These are phyloP conservation scores for Cystobasidium sp. DNA, from an alignment of 1,284 basidiomycete genomes.

Conservation along the genomic window DNA sequence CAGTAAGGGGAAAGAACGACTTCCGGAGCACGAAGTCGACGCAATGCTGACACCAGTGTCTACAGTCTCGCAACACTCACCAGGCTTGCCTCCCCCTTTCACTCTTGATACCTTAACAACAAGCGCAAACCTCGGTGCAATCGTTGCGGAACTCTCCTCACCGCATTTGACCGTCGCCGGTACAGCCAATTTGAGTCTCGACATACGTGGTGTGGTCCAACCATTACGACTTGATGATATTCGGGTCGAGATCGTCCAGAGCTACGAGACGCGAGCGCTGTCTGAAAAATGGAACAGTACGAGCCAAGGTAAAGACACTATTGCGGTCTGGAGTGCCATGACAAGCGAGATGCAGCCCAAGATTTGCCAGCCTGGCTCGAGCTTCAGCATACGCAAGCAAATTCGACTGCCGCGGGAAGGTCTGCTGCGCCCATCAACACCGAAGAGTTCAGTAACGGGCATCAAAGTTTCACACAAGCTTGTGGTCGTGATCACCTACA, in stretches of 20 bases:
- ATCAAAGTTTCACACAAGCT: slow-evolving; percentile 30
- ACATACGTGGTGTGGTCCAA: slow-evolving; percentile 3
- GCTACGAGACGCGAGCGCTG: slow-evolving; percentile 9
- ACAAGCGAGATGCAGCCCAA: neutral
- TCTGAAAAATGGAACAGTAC: slow-evolving; percentile 4
- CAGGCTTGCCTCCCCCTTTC: slow-evolving; percentile 15
- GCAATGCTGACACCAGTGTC: neutral
- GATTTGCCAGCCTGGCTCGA: slow-evolving; percentile 16
- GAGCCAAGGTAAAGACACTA: slow-evolving; percentile 5
- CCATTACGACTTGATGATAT: slow-evolving; percentile 20
- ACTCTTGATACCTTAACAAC: slow-evolving; percentile 16
- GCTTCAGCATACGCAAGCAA: slow-evolving; percentile 12
- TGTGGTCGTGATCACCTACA: slow-evolving; percentile 17
- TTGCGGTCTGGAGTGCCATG: slow-evolving; percentile 15
- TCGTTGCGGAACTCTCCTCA: slow-evolving; percentile 24
- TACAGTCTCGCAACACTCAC: slow-evolving; percentile 20
- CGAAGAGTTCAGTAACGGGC: slow-evolving; percentile 21
- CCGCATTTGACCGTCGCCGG: slow-evolving; percentile 19
- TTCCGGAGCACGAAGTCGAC: too few relatives aligned
- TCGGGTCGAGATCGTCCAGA: slow-evolving; percentile 23
- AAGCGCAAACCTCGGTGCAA: slow-evolving; percentile 9
- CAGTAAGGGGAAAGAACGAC: neutral
- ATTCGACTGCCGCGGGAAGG: slow-evolving; percentile 21
- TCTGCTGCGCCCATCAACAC: slow-evolving; percentile 19
- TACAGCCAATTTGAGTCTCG: slow-evolving; percentile 1